Conservation (phyloP, 768 basidiomycete genomes). For the Calvatia gigantea region DNA sequence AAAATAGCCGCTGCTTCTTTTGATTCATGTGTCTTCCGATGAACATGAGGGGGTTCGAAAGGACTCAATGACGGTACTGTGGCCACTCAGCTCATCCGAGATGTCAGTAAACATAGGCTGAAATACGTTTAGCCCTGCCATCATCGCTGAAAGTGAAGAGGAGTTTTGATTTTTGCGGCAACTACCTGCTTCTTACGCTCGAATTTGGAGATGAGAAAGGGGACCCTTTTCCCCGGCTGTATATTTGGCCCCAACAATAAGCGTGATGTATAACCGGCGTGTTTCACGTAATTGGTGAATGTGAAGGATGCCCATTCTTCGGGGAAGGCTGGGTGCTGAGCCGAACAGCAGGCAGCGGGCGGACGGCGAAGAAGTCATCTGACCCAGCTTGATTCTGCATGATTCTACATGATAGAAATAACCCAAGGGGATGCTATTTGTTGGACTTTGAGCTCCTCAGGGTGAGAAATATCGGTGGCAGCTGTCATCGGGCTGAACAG, state of each 20-base stretch:
- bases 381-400: neutral
- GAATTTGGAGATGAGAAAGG: neutral
- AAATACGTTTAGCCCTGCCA: neutral
- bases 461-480: neutral
- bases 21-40: neutral
- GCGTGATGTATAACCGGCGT: neutral
- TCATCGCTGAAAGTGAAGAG: neutral
- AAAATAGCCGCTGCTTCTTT: slow-evolving; percentile 12
- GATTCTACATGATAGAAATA: neutral
- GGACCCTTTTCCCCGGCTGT: slow-evolving; percentile 1
- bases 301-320: neutral
- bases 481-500: neutral
- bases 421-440: neutral
- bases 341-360: neutral
- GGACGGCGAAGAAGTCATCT: neutral
- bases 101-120: neutral
- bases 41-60: slow-evolving; percentile 11
- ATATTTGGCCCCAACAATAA: neutral
- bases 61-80: slow-evolving; percentile 6
- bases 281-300: neutral
- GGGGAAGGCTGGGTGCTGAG: neutral
- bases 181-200: slow-evolving; percentile 4
- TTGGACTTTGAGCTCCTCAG: neutral
- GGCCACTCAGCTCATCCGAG: neutral
- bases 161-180: slow-evolving; percentile 2